Base-by-base conservation (phyloP, 176 grass and related monocot species). In the Triticum dicoccoides region DNA sequence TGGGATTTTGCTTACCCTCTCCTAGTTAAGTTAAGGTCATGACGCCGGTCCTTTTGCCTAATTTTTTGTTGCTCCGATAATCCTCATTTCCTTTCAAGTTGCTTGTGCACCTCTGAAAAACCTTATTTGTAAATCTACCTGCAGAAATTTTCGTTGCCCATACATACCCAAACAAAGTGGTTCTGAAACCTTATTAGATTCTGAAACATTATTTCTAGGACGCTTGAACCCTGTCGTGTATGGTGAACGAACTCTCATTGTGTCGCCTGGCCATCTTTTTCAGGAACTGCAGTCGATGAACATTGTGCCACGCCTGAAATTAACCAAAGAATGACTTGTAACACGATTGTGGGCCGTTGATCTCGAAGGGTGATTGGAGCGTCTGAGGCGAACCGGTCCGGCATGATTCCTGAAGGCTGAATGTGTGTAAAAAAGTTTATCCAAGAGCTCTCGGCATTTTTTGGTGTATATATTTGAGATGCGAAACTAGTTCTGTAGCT, bases 211-310 rank as follows among this genome's bases (percentile, higher is more conserved):
- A 68, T 34, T 7, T 68, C 29, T 67, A 32, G 6, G 1, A 13
- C 2, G 14, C 13, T 68, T 68, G 15, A 18, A 35, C 18, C 65
- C 15, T 34, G 30, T 35, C 65, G 3, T 67, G 2, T 30, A 67
- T 33, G 65, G 0, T 67, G 15, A 56, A 32, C 41, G 32, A 44
- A 8, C 21, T 85, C 29, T 58, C 4, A 1, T 47, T 9, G 2
- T 67, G 2, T 76, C 64, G 20, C 41, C 25, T 82, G 47, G 20
- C 41, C 45, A 59, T 72, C 10, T 5, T 73, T 44, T 73, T 17
- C 61, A 97, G 94, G 94, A 97, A 58, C 83, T 97, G 77, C 94
- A 97, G 54, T 83, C 94, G 12, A 97, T 94, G 94, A 97, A 97
- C 59, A 89, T 97, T 77, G 88, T 93, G 56, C 94, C 94, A 12